Base-by-base conservation (phyloP, 176 grass and related monocot genomes). In the Zizania latifolia region DNA sequence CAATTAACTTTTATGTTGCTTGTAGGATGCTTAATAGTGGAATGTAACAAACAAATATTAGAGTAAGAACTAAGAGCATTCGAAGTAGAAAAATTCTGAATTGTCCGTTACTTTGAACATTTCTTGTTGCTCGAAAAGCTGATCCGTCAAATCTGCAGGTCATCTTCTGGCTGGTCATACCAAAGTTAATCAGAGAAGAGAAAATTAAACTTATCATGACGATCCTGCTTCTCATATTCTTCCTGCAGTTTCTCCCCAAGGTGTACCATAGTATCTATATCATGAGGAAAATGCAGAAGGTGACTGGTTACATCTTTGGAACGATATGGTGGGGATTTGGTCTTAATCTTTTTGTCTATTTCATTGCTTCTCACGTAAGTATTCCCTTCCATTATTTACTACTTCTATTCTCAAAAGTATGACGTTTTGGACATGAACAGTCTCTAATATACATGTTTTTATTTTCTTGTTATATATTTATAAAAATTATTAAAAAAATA, bases 251-350 rank as follows among this genome's bases (percentile, higher is more conserved):
- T 70, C 89, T 98, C 26, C 95, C 95, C 4, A 98, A 94, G 86
- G 89, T 93, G 11, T 98, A 98, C 35, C 95, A 98, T 65, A 86
- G 84, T 75, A 92, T 98, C 31, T 76, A 81, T 78, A 87, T 98
- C 89, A 98, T 94, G 95, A 82, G 95, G 70, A 94, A 86, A 78
- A 98, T 98, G 91, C 86, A 89, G 87, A 98, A 98, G 80, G 95
- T 94, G 24, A 98, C 95, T 27, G 95, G 95, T 43, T 98, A 85
- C 87, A 92, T 98, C 62, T 98, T 94, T 74, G 95, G 95, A 57
- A 92, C 95, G 21, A 92, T 98, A 77, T 94, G 91, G 89, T 98
- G 95, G 95, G 95, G 95, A 7, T 98, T 98, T 70, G 78, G 88
- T 61, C 86, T 98, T 13, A 98, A 98, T 58, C 84, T 98, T 14